phyloP scores from a whole-genome alignment of 2,329 filamentous ascomycete genomes.

The Alternaria longipes region DNA sequence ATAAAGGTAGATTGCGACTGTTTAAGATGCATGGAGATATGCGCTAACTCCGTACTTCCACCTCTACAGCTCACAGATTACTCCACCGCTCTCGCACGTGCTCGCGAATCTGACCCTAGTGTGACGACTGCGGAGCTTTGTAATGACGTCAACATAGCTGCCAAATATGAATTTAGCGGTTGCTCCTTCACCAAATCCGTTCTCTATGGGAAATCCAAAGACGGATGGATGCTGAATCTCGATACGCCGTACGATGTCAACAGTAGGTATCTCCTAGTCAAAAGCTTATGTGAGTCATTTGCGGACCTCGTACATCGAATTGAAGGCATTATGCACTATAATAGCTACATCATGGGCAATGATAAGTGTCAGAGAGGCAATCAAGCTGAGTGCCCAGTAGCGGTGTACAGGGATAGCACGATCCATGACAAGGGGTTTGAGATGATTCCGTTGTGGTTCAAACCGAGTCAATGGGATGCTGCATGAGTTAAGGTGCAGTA shows the following conservation, averaged over 20 bases:
- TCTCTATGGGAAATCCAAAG: background rate
- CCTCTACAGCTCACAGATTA: background rate
- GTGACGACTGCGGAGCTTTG: background rate
- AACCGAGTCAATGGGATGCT: background rate
- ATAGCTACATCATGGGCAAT: conserved; percentile 1
- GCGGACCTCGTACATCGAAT: background rate
- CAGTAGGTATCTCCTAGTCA: background rate
- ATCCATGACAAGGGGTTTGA: background rate
- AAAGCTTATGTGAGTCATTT: background rate
- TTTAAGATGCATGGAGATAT: too few relatives aligned
- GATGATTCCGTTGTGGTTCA: background rate
- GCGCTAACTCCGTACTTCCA: too few relatives aligned
- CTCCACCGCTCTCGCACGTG: background rate
- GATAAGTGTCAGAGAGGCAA: background rate
- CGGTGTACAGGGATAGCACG: conserved; percentile 1
- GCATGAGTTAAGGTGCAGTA: background rate
- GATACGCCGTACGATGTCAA: background rate
- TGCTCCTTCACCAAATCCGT: background rate
- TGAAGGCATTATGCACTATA: background rate
- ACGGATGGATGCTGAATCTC: background rate
- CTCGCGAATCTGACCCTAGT: background rate
- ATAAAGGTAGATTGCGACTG: background rate
- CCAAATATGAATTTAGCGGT: background rate
- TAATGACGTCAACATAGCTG: background rate
- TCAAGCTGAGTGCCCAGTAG: background rate